These are phyloP conservation scores for Eucalyptus brandiana DNA, from an alignment of 345 rosid species.

Conservation along the genomic window DNA sequence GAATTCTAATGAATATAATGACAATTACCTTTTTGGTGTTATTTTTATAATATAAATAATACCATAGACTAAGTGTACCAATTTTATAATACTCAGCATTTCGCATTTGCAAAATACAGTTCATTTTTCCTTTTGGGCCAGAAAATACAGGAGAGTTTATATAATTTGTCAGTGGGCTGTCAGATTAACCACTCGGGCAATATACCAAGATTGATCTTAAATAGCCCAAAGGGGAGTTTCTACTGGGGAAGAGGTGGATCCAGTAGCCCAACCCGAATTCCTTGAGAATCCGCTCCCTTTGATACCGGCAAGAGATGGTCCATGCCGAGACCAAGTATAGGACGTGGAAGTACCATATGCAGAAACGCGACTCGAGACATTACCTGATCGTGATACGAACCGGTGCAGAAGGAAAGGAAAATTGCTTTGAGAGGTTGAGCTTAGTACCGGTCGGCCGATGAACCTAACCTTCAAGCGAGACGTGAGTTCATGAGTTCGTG, in stretches of 20 bases:
- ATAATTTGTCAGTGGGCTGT: neutral
- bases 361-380: rapidly evolving
- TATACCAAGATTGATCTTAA: neutral
- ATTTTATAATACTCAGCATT: neutral
- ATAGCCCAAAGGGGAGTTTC: neutral
- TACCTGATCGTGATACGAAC: neutral
- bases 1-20: neutral
- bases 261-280: neutral
- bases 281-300: neutral
- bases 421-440: neutral
- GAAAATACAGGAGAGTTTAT: neutral
- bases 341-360: neutral
- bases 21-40: neutral
- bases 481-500: neutral
- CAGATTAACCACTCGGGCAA: neutral
- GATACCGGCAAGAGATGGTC: neutral
- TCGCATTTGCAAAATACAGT: neutral
- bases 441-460: neutral
- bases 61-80: neutral
- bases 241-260: neutral
- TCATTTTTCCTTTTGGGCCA: neutral
- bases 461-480: neutral
- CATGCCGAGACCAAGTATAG: neutral
- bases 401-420: neutral
- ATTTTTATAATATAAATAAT: no score